A percentile compares a stretch with the other conserved stretches of the same genome.
These are phyloP conservation scores for Bipolaris victoriae DNA, from an alignment of 2,329 filamentous ascomycete species.

Conservation along the genomic window DNA sequence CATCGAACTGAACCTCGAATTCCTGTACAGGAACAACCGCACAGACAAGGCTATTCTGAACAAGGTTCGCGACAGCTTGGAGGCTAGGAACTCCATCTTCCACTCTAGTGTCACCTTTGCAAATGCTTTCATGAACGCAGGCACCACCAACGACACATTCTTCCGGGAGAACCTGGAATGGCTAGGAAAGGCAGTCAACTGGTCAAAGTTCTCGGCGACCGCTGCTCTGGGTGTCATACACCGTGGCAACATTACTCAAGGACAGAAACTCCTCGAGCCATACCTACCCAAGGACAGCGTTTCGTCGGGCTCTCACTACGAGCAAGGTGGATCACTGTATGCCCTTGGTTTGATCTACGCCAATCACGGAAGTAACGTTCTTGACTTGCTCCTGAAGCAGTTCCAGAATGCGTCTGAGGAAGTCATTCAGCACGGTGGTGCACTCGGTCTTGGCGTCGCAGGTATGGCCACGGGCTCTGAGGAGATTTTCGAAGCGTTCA, in stretches of 20 bases:
- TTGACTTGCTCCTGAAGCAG: slow-evolving; percentile 77
- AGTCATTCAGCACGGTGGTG: slow-evolving; percentile 95
- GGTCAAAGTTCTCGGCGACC: slow-evolving; percentile 98
- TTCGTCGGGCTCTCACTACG: slow-evolving; percentile 83
- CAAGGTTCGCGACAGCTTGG: slow-evolving; percentile 93
- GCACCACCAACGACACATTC: slow-evolving; percentile 97
- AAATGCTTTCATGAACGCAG: slow-evolving; percentile 99
- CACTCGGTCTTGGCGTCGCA: slow-evolving; percentile 91
- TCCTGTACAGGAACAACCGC: slow-evolving; percentile 93
- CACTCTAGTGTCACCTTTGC: slow-evolving; percentile 97
- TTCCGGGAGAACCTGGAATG: slow-evolving; percentile 98
- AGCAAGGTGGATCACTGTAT: slow-evolving; percentile 93
- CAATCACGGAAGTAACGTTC: slow-evolving; percentile 91
- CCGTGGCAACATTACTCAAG: slow-evolving; percentile 90
- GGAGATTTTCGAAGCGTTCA: slow-evolving; percentile 89
- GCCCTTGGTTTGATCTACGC: slow-evolving; percentile 96
- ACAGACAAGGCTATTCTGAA: slow-evolving; percentile 91
- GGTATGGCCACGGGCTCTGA: slow-evolving; percentile 96
- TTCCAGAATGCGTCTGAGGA: slow-evolving; percentile 82
- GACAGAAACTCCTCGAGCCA: slow-evolving; percentile 89
- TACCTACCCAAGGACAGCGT: slow-evolving; percentile 84
- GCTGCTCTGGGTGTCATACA: slow-evolving; percentile 96
- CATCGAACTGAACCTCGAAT: slow-evolving; percentile 94
- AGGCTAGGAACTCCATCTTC: slow-evolving; percentile 97
- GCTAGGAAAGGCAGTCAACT: slow-evolving; percentile 98